Evolutionary conservation across 495 filamentous ascomycete genomes (phyloP).

Genomic region (Lophium mytilinum): DNA sequence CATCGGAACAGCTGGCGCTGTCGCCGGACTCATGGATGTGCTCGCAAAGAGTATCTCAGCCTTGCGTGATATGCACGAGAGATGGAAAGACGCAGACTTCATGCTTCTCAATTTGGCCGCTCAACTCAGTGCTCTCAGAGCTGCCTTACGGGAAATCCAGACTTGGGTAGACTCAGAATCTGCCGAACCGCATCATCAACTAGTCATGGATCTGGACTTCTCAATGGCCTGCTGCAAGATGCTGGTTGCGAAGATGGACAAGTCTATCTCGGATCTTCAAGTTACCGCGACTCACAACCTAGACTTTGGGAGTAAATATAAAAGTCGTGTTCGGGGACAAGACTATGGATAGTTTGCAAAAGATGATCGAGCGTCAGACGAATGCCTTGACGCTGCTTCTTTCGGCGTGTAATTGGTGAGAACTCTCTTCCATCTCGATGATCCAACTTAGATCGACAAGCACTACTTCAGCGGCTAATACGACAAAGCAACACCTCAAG

Average conservation of each 20-base stretch:
- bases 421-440: neutral
- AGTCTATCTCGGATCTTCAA: slow-evolving; percentile 11
- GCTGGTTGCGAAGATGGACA: slow-evolving; percentile 18
- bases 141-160: slow-evolving; percentile 24
- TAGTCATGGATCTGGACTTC: slow-evolving; percentile 25
- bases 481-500: neutral
- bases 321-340: slow-evolving; percentile 15
- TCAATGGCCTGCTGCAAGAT: slow-evolving; percentile 16
- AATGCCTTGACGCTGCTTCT: slow-evolving; percentile 23
- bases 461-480: too few relatives aligned
- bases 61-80: slow-evolving; percentile 13
- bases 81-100: slow-evolving; percentile 23
- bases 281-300: neutral
- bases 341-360: slow-evolving; percentile 20
- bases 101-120: slow-evolving; percentile 16
- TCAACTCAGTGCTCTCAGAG: slow-evolving; percentile 22
- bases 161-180: slow-evolving; percentile 18
- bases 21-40: slow-evolving; percentile 16
- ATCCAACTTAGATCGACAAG: too few relatives aligned
- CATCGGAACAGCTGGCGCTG: slow-evolving; percentile 17
- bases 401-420: slow-evolving; percentile 22
- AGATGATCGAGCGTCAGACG: slow-evolving; percentile 21
- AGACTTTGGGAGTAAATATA: neutral
- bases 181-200: slow-evolving; percentile 21
- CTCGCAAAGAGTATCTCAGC: slow-evolving; percentile 11